Evolutionary conservation across 768 basidiomycete species (phyloP), one percentile per base, ranked within the genome.

Genomic region (Auricularia sp.): DNA sequence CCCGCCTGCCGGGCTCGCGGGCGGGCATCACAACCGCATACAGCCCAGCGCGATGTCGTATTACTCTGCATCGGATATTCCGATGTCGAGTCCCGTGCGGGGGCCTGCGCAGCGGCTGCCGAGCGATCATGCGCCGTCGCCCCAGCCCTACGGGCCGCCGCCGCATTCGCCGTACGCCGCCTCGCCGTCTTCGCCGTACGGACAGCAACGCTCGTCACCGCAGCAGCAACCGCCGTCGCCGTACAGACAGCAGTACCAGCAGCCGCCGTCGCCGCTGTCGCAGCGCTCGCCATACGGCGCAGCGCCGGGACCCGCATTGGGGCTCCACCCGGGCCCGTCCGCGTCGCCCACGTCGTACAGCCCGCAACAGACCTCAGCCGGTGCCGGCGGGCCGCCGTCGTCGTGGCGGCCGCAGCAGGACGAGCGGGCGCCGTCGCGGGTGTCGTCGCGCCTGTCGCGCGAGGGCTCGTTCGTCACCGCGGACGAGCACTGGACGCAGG

Each of bases 51-150:
- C 56, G 14, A 59, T 59, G 56, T 90, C 90, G 18, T 89, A 87
- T 69, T 74, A 91, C 71, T 87, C 88, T 65, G 70, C 76, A 67
- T 75, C 73, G 62, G 72, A 82, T 71, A 71, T 86, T 73, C 77
- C 80, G 23, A 59, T 59, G 56, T 59, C 56, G 23, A 59, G 56
- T 36, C 56, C 56, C 12, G 56, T 59, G 11, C 56, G 56, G 23
- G 23, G 29, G 12, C 29, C 56, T 6, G 18, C 23, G 11, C 56
- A 23, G 8, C 23, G 56, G 21, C 29, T 59, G 29, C 56, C 56
- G 11, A 59, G 56, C 34, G 56, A 59, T 1, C 18, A 21, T 21
- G 18, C 47, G 47, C 21, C 47, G 21, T 21, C 47, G 47, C 21
- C 47, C 11, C 47, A 16, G 18, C 14, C 5, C 11, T 16, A 8